Evolutionary conservation across 805 yeast genomes (phyloP).

Genomic region (Zygosaccharomyces lentus): DNA sequence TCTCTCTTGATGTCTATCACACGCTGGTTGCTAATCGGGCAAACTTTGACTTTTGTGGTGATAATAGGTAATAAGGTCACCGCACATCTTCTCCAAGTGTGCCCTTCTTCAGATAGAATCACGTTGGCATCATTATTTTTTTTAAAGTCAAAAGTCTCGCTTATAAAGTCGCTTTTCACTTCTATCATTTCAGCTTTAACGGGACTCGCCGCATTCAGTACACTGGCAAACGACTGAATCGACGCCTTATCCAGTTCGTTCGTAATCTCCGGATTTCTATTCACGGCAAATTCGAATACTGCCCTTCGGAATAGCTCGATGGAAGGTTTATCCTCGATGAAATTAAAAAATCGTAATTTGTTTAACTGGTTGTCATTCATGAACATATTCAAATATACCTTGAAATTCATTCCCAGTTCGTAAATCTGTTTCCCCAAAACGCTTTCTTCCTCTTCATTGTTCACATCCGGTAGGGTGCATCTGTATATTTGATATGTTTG

Average conservation of each 20-base stretch:
- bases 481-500: slow-evolving; percentile 32
- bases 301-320: slow-evolving; percentile 21
- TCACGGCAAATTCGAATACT: slow-evolving; percentile 28
- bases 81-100: slow-evolving; percentile 39
- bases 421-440: slow-evolving; percentile 1
- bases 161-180: slow-evolving; percentile 29
- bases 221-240: slow-evolving; percentile 20
- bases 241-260: slow-evolving; percentile 30
- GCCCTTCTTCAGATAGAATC: slow-evolving; percentile 26
- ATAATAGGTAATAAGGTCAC: slow-evolving; percentile 38
- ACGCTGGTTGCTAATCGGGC: slow-evolving; percentile 35
- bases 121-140: slow-evolving; percentile 15
- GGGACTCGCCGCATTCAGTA: slow-evolving; percentile 12
- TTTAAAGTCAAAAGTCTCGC: slow-evolving; percentile 25
- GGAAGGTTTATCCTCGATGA: slow-evolving; percentile 15
- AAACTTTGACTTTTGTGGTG: slow-evolving; percentile 33
- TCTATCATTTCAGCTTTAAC: slow-evolving; percentile 6
- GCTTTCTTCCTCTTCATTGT: background rate
- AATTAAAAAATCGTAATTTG: slow-evolving; percentile 22
- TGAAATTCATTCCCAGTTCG: slow-evolving; percentile 19
- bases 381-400: slow-evolving; percentile 18
- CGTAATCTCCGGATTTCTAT: slow-evolving; percentile 15
- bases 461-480: slow-evolving; percentile 19
- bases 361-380: slow-evolving; percentile 20
- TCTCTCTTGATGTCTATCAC: slow-evolving; percentile 31